These are phyloP conservation scores for Ophiocordyceps camponoti-leonardi DNA, from an alignment of 2,329 filamentous ascomycete species.

Conservation along the genomic window DNA sequence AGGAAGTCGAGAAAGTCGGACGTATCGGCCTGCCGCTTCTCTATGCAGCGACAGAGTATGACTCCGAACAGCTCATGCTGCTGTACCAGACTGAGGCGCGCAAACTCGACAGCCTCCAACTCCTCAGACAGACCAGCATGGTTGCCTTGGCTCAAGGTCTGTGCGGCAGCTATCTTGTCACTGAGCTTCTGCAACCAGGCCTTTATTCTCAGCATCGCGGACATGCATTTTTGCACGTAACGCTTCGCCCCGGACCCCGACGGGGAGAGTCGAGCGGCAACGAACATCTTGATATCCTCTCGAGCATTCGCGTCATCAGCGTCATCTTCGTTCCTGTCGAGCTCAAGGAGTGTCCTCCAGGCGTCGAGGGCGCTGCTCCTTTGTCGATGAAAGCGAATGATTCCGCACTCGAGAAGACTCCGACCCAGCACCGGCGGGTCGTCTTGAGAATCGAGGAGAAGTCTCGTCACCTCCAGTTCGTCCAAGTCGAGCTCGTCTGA, in stretches of 20 bases:
- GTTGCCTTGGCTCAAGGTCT: slow-evolving; percentile 52
- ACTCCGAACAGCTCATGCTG: slow-evolving; percentile 81
- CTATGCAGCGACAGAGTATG: slow-evolving; percentile 65
- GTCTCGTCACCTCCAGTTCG: slow-evolving; percentile 65
- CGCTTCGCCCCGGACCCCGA: slow-evolving; percentile 28
- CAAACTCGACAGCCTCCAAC: slow-evolving; percentile 63
- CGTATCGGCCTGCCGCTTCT: slow-evolving; percentile 51
- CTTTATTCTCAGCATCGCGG: slow-evolving; percentile 60
- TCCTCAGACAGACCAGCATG: slow-evolving; percentile 37
- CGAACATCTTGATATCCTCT: slow-evolving; percentile 17
- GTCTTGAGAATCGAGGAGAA: slow-evolving; percentile 57
- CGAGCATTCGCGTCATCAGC: slow-evolving; percentile 20
- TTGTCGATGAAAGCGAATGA: slow-evolving; percentile 78
- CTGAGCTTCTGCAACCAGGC: slow-evolving; percentile 57
- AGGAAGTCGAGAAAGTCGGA: slow-evolving; percentile 63
- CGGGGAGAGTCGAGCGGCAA: slow-evolving; percentile 16
- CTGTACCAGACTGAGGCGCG: slow-evolving; percentile 61
- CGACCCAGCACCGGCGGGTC: slow-evolving; percentile 54
- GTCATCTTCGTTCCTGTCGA: slow-evolving; percentile 39
- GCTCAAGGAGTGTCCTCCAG: slow-evolving; percentile 60
- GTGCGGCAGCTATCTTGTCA: slow-evolving; percentile 59
- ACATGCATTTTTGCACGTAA: slow-evolving; percentile 59
- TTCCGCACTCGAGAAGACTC: slow-evolving; percentile 56
- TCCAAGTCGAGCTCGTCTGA: slow-evolving; percentile 83
- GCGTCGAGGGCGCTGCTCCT: slow-evolving; percentile 72